These are phyloP conservation scores for Raddia distichophylla DNA, from an alignment of 176 grass and related monocot genomes.

Conservation along the genomic window DNA sequence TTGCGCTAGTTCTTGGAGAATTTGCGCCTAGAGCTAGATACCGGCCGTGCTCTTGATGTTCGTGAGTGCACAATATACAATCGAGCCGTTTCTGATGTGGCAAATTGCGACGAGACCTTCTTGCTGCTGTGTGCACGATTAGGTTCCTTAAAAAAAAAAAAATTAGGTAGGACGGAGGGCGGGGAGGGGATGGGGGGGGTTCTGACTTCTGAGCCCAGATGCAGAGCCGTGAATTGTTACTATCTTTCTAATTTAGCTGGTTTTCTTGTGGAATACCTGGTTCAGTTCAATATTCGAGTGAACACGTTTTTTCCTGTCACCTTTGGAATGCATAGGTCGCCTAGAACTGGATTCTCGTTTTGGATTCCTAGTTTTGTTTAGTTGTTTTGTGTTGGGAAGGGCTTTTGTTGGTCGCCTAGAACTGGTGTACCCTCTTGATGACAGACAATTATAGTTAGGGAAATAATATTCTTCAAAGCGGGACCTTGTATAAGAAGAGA, in stretches of 20 bases:
- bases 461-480: not conserved
- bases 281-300: not conserved
- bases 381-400: not conserved
- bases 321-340: not conserved
- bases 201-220: not conserved
- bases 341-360: not conserved
- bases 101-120: not conserved
- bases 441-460: not conserved
- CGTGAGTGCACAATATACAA: too few relatives aligned
- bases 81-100: not conserved
- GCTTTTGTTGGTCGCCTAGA: too few relatives aligned
- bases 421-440: not conserved
- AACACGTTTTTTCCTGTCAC: not conserved
- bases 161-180: too few relatives aligned
- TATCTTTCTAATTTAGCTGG: not conserved
- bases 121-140: not conserved
- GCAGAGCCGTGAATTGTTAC: not conserved
- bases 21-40: not conserved
- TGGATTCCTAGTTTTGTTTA: not conserved
- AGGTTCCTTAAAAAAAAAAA: not conserved
- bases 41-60: not conserved
- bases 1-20: not conserved
- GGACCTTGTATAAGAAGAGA: not conserved
- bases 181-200: not conserved
- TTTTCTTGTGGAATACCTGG: not conserved